These are phyloP conservation scores for Aspergillus heteromorphus DNA, from an alignment of 495 filamentous ascomycete genomes.

Conservation along the genomic window DNA sequence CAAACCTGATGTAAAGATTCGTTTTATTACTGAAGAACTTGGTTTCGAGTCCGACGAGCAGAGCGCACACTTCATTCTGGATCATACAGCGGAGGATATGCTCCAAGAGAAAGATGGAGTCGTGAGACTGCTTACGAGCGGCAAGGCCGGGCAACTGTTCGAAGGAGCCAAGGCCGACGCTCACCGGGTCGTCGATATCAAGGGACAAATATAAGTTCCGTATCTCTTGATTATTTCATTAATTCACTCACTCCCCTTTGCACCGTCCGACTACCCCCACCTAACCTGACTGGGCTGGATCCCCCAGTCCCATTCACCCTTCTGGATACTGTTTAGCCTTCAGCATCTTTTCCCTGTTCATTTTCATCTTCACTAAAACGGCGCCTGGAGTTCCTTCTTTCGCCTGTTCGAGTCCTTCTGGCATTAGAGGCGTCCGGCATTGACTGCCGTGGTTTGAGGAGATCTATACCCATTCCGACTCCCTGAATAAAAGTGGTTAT, in stretches of 20 bases:
- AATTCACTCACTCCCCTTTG: too few species aligned
- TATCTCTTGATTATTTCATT: constrained; percentile 1
- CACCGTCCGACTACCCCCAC: constrained; percentile 9
- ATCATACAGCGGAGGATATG: constrained; percentile 66
- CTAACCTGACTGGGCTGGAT: not conserved
- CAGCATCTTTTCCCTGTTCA: not conserved
- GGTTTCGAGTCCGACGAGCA: constrained; percentile 91
- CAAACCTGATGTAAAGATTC: constrained; percentile 79
- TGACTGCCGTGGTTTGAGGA: not conserved
- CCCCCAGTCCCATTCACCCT: not conserved
- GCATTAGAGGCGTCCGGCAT: constrained; percentile 3
- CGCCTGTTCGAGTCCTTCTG: not conserved
- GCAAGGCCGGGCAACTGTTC: constrained; percentile 67
- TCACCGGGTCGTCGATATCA: constrained; percentile 86
- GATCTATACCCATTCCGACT: constrained; percentile 17
- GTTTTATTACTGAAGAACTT: constrained; percentile 92
- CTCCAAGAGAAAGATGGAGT: constrained; percentile 71
- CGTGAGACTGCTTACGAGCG: constrained; percentile 64
- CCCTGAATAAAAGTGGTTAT: constrained; percentile 9
- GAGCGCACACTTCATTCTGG: constrained; percentile 80
- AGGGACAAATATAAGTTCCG: constrained; percentile 75
- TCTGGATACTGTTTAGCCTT: not conserved
- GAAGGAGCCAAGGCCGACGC: constrained; percentile 65
- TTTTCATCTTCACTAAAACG: not conserved
- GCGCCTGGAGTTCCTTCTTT: not conserved